These are phyloP conservation scores for Alternaria consortialis DNA, from an alignment of 2,329 filamentous ascomycete species.

Conservation along the genomic window DNA sequence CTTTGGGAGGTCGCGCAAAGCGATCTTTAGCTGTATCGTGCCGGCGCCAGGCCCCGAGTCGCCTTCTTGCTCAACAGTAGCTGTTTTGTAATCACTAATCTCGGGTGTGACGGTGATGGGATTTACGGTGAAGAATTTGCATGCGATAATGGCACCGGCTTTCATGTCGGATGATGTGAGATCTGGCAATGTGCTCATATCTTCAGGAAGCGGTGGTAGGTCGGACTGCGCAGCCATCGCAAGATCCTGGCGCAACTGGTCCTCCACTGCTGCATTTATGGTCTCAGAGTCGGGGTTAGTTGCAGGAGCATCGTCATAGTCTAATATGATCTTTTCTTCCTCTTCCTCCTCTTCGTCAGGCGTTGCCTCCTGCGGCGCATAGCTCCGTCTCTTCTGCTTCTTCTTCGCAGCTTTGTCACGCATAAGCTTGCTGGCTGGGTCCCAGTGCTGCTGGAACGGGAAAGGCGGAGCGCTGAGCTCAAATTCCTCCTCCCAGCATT, in stretches of 20 bases:
- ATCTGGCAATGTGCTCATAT: constrained; percentile 63
- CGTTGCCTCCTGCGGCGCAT: constrained; percentile 34
- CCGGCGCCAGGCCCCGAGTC: constrained; percentile 57
- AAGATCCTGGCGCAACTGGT: constrained; percentile 57
- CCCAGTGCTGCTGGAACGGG: constrained; percentile 90
- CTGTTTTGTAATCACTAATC: constrained; percentile 70
- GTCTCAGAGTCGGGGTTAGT: constrained; percentile 31
- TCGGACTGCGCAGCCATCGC: constrained; percentile 61
- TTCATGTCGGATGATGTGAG: constrained; percentile 61
- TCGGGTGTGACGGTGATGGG: constrained; percentile 70
- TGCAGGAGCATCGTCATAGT: constrained; percentile 45
- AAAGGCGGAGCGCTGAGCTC: constrained; percentile 81
- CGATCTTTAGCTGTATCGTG: constrained; percentile 69
- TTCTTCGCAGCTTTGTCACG: constrained; percentile 67
- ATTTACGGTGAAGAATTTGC: constrained; percentile 69
- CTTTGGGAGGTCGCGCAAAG: constrained; percentile 70
- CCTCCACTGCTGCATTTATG: constrained; percentile 33
- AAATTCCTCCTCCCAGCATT: constrained; percentile 71
- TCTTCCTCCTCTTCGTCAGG: constrained; percentile 55
- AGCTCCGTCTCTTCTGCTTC: constrained; percentile 59
- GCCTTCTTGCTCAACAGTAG: constrained; percentile 63
- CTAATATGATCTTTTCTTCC: constrained; percentile 38
- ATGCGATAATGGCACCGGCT: constrained; percentile 72
- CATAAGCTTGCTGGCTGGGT: constrained; percentile 72
- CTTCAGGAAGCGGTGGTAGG: constrained; percentile 68